Percentiles rank a stretch among this genome's conserved stretches.
These are phyloP conservation scores for Blastomyces silverae DNA, from an alignment of 2,329 filamentous ascomycete genomes.

Conservation along the genomic window DNA sequence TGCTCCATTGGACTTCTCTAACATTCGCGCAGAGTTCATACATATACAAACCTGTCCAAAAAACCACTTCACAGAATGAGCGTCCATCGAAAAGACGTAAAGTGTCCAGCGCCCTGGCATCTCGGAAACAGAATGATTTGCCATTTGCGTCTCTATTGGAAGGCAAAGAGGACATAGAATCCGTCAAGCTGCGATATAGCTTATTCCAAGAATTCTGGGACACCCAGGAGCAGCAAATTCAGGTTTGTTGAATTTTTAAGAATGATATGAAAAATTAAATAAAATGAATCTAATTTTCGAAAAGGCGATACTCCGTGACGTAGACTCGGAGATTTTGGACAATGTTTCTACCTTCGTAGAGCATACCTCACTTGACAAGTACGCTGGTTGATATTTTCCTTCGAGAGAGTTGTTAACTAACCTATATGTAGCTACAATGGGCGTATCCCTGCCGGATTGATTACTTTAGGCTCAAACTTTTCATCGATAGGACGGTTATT, in stretches of 20 bases:
- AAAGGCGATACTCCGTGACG: conserved; percentile 31
- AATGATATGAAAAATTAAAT: neutral
- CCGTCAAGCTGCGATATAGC: conserved; percentile 32
- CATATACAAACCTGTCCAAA: conserved; percentile 52
- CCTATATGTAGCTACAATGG: conserved; percentile 30
- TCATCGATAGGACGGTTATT: conserved; percentile 38
- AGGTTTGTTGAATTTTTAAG: conserved; percentile 26
- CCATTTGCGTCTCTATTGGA: conserved; percentile 38
- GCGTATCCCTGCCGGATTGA: conserved; percentile 38
- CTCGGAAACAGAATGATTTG: conserved; percentile 19
- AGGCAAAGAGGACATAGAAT: conserved; percentile 33
- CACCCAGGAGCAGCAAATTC: conserved; percentile 35
- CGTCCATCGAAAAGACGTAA: conserved; percentile 55
- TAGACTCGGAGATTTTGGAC: conserved; percentile 36
- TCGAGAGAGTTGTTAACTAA: conserved; percentile 18
- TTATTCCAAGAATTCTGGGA: conserved; percentile 38
- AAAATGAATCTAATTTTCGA: conserved; percentile 7
- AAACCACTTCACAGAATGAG: conserved; percentile 30
- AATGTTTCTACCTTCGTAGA: conserved; percentile 37
- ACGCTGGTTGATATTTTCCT: conserved; percentile 20
- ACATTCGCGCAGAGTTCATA: conserved; percentile 50
- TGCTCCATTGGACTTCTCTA: conserved; percentile 16
- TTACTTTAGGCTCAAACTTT: conserved; percentile 42
- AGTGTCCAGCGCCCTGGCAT: conserved; percentile 38
- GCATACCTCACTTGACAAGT: conserved; percentile 33